Conservation (phyloP, 1,284 basidiomycete genomes). For the Sporisorium exsertum region DNA sequence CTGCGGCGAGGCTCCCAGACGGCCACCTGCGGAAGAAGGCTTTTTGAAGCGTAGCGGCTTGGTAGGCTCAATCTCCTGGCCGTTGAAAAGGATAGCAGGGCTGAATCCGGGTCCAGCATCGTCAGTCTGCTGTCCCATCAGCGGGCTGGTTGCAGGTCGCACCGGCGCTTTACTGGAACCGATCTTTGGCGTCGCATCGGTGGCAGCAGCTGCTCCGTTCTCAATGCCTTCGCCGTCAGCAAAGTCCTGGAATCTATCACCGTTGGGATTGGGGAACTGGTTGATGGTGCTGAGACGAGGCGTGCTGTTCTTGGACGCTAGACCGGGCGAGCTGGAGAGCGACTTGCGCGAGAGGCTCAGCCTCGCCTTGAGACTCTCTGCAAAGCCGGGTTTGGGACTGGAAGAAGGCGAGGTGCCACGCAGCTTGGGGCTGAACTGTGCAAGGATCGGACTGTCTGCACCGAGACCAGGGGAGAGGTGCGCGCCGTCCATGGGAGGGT, state of each 20-base stretch:
- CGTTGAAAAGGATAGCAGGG: conserved; percentile 49
- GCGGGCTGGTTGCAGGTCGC: conserved; percentile 32
- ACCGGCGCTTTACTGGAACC: conserved; percentile 9
- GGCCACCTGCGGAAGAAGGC: conserved; percentile 31
- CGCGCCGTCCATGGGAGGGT: conserved; percentile 32
- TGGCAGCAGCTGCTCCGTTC: not conserved
- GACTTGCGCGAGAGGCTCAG: conserved; percentile 48
- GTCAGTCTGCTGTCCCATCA: conserved; percentile 12
- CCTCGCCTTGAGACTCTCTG: conserved; percentile 38
- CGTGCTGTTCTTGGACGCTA: conserved; percentile 31
- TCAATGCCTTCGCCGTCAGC: not conserved
- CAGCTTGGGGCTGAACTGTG: conserved; percentile 40
- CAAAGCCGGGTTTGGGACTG: conserved; percentile 39
- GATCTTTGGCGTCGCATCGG: conserved; percentile 31
- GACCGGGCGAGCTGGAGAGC: conserved; percentile 36
- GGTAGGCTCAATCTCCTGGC: conserved; percentile 39
- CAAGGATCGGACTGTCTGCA: conserved; percentile 42
- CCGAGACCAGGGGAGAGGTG: conserved; percentile 42
- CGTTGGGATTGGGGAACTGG: conserved; percentile 33
- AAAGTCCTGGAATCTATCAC: conserved; percentile 7
- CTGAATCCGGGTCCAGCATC: conserved; percentile 27
- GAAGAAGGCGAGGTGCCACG: conserved; percentile 28
- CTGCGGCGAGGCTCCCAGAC: conserved; percentile 32
- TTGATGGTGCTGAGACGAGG: conserved; percentile 34
- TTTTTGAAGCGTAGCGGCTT: conserved; percentile 41